Evolutionary conservation across 1,284 basidiomycete genomes (phyloP).

Genomic region (Pseudozyma hubeiensis): DNA sequence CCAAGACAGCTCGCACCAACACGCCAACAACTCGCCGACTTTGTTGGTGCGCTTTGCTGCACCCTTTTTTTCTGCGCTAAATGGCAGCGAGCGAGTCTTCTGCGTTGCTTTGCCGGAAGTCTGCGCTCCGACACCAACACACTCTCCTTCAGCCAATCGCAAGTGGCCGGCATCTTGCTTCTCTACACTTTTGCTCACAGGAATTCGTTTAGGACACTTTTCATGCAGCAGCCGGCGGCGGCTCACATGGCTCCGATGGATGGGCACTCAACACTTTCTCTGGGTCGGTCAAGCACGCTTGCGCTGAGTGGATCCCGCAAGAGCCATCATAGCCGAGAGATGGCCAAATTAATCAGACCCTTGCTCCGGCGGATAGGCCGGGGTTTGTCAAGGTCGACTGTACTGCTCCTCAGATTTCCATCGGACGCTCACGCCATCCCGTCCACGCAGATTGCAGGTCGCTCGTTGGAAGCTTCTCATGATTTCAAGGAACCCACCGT

Average conservation of each 20-base stretch:
- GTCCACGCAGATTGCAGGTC: too few relatives aligned
- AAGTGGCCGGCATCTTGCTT: conserved; percentile 2
- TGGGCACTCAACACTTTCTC: too few relatives aligned
- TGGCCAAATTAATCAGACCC: background rate
- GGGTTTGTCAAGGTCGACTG: background rate
- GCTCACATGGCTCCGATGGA: conserved; percentile 2
- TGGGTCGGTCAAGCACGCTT: too few relatives aligned
- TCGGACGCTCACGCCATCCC: too few relatives aligned
- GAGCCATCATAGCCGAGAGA: conserved; percentile 3
- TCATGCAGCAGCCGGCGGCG: background rate
- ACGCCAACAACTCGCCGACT: too few relatives aligned
- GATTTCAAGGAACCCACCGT: conserved; percentile 27
- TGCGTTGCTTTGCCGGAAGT: conserved; percentile 30
- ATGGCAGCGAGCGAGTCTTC: conserved; percentile 16
- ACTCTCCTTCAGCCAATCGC: conserved; percentile 5
- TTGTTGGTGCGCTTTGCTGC: background rate
- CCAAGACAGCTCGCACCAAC: background rate
- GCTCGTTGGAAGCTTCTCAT: too few relatives aligned
- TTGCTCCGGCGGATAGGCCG: conserved; percentile 1
- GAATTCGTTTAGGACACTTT: too few relatives aligned
- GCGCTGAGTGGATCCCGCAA: background rate
- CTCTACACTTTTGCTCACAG: background rate
- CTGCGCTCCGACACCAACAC: conserved; percentile 32
- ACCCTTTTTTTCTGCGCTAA: conserved; percentile 3
- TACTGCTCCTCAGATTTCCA: background rate